Conservation (phyloP, 2,329 filamentous ascomycete genomes). For the Beauveria asiatica region DNA sequence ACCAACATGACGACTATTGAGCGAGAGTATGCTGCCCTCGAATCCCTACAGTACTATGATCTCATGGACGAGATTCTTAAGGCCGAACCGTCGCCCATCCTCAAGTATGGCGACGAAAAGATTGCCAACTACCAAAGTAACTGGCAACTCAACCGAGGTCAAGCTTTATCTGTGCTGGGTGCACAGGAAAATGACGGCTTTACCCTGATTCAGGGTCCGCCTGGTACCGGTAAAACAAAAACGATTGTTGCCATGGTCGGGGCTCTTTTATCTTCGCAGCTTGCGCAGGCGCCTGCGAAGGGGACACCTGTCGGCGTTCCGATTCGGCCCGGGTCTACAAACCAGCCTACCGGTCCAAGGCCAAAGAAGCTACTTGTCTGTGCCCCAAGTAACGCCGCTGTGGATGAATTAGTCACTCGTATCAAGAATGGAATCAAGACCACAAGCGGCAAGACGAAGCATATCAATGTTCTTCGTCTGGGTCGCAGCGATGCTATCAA, state of each 20-base stretch:
- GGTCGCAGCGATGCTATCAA: conserved; percentile 92
- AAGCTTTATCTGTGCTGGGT: conserved; percentile 85
- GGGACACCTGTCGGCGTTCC: conserved; percentile 25
- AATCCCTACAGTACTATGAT: conserved; percentile 91
- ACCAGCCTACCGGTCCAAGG: conserved; percentile 10
- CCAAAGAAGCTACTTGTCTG: conserved; percentile 89
- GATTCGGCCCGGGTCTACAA: conserved; percentile 17
- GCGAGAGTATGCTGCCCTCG: conserved; percentile 86
- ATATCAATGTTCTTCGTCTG: conserved; percentile 80
- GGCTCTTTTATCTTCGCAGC: conserved; percentile 47
- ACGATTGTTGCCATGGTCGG: conserved; percentile 96
- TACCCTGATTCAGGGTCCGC: conserved; percentile 90
- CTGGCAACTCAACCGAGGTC: conserved; percentile 79
- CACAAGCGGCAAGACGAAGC: conserved; percentile 59
- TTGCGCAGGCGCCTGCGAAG: conserved; percentile 25
- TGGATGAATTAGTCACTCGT: conserved; percentile 90
- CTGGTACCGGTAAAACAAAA: conserved; percentile 96
- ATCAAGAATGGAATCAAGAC: conserved; percentile 83
- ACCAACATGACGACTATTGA: conserved; percentile 92
- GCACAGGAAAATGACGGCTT: conserved; percentile 95
- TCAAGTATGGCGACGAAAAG: conserved; percentile 69
- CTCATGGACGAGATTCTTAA: conserved; percentile 85
- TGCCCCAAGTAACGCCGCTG: conserved; percentile 96
- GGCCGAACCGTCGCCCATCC: conserved; percentile 81
- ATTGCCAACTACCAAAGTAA: conserved; percentile 61